Conservation (phyloP, 306 rosid species). For the Arachis hypogaea region DNA sequence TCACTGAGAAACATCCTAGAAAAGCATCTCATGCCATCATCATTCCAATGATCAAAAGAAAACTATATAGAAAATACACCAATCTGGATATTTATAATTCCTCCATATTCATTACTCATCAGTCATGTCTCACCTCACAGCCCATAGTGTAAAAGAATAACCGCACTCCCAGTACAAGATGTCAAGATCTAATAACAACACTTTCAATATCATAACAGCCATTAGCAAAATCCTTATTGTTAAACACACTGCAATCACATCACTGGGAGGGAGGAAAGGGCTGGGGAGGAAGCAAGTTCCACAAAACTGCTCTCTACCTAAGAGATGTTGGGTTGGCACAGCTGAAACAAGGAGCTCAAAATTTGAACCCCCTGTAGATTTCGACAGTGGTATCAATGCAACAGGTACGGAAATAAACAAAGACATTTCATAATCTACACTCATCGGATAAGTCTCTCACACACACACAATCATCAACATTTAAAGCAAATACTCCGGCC, state of each 20-base stretch:
- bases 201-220: conserved; percentile 13
- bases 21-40: background rate
- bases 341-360: background rate
- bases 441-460: background rate
- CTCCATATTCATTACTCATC: background rate
- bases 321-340: background rate
- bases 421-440: background rate
- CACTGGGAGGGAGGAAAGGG: background rate
- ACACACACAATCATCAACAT: background rate
- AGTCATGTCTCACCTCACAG: background rate
- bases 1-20: background rate
- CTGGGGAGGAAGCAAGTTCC: conserved; percentile 9
- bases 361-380: background rate
- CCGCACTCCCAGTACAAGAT: conserved; percentile 22
- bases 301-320: background rate
- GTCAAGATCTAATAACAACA: conserved; percentile 26
- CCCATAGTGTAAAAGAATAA: conserved; percentile 1
- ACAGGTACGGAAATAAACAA: conserved; percentile 16
- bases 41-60: conserved; percentile 20
- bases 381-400: conserved; percentile 9
- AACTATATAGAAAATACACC: conserved; percentile 7
- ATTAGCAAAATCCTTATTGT: background rate
- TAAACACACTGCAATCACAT: conserved; percentile 19
- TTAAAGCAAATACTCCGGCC: background rate
- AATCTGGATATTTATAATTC: background rate